Evolutionary conservation across 139 green algal genomes (phyloP), one percentile per base, ranked within the genome.

Genomic region (Ettlia oleoabundans): DNA sequence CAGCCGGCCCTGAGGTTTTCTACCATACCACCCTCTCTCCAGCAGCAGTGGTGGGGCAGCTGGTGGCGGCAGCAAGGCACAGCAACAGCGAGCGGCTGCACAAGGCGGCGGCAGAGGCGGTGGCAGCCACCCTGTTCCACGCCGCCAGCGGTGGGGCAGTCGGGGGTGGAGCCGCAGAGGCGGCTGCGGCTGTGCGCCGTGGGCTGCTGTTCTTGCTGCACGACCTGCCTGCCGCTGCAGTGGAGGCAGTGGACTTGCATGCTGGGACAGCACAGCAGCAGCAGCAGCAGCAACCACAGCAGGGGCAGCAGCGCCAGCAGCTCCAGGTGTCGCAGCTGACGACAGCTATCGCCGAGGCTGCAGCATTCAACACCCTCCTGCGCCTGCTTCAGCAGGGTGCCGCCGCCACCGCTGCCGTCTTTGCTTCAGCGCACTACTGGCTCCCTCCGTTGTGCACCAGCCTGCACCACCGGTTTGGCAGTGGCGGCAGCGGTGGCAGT

Each of bases 191-290:
- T 24, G 69, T 70, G 40, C 69, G 43, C 13, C 38, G 35, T 2
- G 76, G 72, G 10, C 26, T 80, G 32, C 41, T 64, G 6, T 73
- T 86, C 30, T 24, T 80, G 33, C 55, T 86, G 30, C 66, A 83
- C n/a, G n/a, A 63, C 8, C 7, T 86, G 1, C 66, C 82, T 6
- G 43, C 26, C 9, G 67, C 51, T 30, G 41, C 35, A 9, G 70
- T 30, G 5, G 42, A 28, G 1, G 24, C 30, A 30, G 30, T 42
- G 30, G 70, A 15, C 30, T 9, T 33, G 19, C 32, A 15, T 28
- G 55, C 55, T n/a, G 21, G 55, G 13, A 58, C 47, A 15, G 13
- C 47, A 58, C 15, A 40, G 63, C 63, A 68, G 33, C 4, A 21
- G 4, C 64, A 70, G 65, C 65, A 72, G 62, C n/a, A 38, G 8